Percentiles rank a stretch among this genome's conserved stretches.
These are phyloP conservation scores for Tolypocladium sp. DNA, from an alignment of 2,329 filamentous ascomycete genomes.

Conservation along the genomic window DNA sequence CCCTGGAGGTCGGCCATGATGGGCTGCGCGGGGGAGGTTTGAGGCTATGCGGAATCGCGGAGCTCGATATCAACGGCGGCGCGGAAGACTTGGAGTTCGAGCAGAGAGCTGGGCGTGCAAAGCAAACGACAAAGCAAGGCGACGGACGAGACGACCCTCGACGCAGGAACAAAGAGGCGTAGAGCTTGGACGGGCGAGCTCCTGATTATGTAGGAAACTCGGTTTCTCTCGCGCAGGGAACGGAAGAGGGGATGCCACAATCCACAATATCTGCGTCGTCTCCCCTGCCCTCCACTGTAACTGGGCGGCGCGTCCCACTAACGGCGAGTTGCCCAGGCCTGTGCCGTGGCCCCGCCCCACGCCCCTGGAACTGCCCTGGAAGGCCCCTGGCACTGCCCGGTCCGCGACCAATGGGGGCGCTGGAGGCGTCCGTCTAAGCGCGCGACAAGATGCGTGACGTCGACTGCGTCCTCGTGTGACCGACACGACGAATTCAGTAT, in stretches of 20 bases:
- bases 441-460: not conserved
- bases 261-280: not conserved
- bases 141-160: not conserved
- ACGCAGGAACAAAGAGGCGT: not conserved
- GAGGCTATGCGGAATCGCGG: not conserved
- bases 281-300: not conserved
- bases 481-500: not conserved
- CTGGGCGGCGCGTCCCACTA: not conserved
- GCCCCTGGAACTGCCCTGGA: not conserved
- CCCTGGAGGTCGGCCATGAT: slow-evolving; percentile 32
- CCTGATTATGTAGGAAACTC: not conserved
- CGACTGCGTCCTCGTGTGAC: not conserved
- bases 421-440: not conserved
- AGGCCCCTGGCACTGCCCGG: not conserved
- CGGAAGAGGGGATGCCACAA: not conserved
- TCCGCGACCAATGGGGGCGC: not conserved
- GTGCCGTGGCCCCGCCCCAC: not conserved
- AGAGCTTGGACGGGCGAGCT: not conserved
- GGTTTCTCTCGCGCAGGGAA: not conserved
- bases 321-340: not conserved
- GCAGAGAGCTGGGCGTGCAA: not conserved
- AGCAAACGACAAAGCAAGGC: not conserved
- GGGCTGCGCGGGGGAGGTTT: slow-evolving; percentile 1
- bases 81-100: not conserved
- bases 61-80: not conserved